Evolutionary conservation across 2,329 filamentous ascomycete genomes (phyloP).

Genomic region (Aspergillus glaucus): DNA sequence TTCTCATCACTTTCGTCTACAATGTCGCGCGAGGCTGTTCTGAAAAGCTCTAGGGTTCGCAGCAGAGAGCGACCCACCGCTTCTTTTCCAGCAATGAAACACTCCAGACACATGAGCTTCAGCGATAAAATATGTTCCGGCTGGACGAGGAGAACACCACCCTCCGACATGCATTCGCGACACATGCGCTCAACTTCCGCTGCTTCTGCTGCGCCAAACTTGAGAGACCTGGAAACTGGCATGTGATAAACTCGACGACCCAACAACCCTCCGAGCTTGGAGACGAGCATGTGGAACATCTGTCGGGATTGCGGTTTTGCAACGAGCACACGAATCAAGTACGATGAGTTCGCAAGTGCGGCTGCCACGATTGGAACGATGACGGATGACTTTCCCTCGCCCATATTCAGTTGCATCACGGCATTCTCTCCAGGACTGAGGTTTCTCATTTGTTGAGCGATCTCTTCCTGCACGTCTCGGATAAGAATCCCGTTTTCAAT

Average conservation of each 20-base stretch:
- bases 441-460: constrained; percentile 51
- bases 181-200: constrained; percentile 34
- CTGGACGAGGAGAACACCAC: constrained; percentile 55
- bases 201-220: constrained; percentile 27
- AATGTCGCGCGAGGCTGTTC: constrained; percentile 44
- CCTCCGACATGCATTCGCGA: constrained; percentile 41
- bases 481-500: constrained; percentile 59
- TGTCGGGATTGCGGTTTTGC: constrained; percentile 56
- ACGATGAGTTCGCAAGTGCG: constrained; percentile 44
- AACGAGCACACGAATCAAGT: constrained; percentile 54
- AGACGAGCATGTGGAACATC: constrained; percentile 44
- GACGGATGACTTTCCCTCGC: constrained; percentile 63
- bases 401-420: constrained; percentile 65
- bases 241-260: constrained; percentile 41
- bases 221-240: constrained; percentile 44
- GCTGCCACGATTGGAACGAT: constrained; percentile 60
- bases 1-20: constrained; percentile 63
- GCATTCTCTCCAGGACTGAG: constrained; percentile 39
- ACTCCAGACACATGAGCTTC: constrained; percentile 55
- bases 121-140: constrained; percentile 61
- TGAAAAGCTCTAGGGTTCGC: constrained; percentile 8
- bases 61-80: constrained; percentile 8
- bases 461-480: constrained; percentile 52
- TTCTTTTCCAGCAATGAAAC: constrained; percentile 7
- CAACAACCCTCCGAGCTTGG: constrained; percentile 41